Base-by-base conservation (phyloP, 768 basidiomycete species). In the Flagelloscypha sp. region DNA sequence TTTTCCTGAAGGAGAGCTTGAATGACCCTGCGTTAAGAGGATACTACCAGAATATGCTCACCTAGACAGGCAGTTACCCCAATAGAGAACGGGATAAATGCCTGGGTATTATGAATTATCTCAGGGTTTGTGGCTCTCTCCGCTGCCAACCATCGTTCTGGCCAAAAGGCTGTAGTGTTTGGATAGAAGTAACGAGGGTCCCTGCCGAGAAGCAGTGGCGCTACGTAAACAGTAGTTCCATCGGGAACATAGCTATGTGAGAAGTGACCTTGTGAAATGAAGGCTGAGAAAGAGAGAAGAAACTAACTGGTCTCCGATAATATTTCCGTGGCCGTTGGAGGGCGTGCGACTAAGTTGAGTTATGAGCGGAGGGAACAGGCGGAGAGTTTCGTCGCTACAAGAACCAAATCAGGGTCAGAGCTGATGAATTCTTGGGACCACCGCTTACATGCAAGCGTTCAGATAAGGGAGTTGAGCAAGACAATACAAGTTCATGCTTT, bases 21-120 rank as follows among this genome's bases (percentile, higher is more conserved):
- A n/a, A n/a, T n/a, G n/a, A n/a, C n/a, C n/a, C n/a, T n/a, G n/a
- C n/a, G n/a, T n/a, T n/a, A n/a, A n/a, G n/a, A n/a, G n/a, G n/a
- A n/a, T n/a, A n/a, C n/a, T n/a, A n/a, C n/a, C n/a, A n/a, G n/a
- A n/a, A n/a, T n/a, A n/a, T n/a, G n/a, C n/a, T n/a, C n/a, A n/a
- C n/a, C n/a, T n/a, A n/a, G n/a, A n/a, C n/a, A n/a, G n/a, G n/a
- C n/a, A n/a, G n/a, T n/a, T n/a, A n/a, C n/a, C n/a, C n/a, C n/a
- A n/a, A n/a, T n/a, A n/a, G 66, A 67, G 45, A 68, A 68, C 0
- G 68, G 64, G 19, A 64, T 53, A 40, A 65, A 68, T 13, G 63
- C 63, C 2, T 45, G 27, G 4, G 51, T 29, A 36, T 62, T 45
- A 41, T 51, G 54, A 21, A 32, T 40, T 23, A 47, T 23, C 7